Evolutionary conservation across 805 yeast species (phyloP).

Genomic region (Zygosaccharomyces siamensis): DNA sequence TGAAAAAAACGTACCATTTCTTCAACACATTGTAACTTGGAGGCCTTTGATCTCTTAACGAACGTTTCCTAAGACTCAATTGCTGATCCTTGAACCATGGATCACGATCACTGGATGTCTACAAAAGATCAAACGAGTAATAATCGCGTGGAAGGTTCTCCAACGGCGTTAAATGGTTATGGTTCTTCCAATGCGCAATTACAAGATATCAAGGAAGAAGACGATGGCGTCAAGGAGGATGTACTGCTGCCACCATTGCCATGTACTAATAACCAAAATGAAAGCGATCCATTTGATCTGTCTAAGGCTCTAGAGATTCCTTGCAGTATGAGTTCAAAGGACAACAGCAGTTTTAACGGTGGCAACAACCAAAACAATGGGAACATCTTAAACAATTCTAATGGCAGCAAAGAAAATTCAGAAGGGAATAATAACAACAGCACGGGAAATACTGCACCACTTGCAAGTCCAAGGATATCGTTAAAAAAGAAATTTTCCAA

Average conservation of each 20-base stretch:
- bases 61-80: background rate
- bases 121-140: slow-evolving; percentile 2
- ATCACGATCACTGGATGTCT: slow-evolving; percentile 1
- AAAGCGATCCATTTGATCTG: slow-evolving; percentile 26
- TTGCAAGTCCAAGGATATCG: slow-evolving; percentile 21
- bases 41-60: background rate
- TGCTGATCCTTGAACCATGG: background rate
- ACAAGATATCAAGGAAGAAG: slow-evolving; percentile 30
- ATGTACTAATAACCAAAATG: slow-evolving; percentile 11
- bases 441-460: background rate
- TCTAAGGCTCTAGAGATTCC: slow-evolving; percentile 32
- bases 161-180: background rate
- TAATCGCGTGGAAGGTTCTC: background rate
- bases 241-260: slow-evolving; percentile 26
- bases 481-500: slow-evolving; percentile 22
- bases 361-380: slow-evolving; percentile 4
- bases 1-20: background rate
- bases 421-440: background rate
- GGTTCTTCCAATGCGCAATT: slow-evolving; percentile 11
- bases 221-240: slow-evolving; percentile 23
- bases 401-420: slow-evolving; percentile 2
- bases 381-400: background rate
- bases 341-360: background rate
- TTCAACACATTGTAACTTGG: background rate
- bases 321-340: slow-evolving; percentile 4